A percentile compares a stretch with the other conserved stretches of the same genome.
These are phyloP conservation scores for Myxozyma neglecta DNA, from an alignment of 805 yeast genomes.

Conservation along the genomic window DNA sequence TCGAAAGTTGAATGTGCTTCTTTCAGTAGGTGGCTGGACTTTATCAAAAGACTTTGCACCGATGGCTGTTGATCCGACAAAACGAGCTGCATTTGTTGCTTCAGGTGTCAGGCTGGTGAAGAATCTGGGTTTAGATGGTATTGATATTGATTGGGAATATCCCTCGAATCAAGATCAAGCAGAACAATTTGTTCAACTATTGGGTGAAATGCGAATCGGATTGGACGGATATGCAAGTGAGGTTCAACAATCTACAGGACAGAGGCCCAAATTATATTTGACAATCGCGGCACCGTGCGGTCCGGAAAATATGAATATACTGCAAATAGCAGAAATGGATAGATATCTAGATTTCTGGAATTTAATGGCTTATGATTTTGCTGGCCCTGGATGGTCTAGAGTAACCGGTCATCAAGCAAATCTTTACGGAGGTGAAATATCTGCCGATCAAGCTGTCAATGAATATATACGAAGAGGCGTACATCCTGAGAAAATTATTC, in stretches of 20 bases:
- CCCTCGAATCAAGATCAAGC: constrained; percentile 57
- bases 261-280: constrained; percentile 45
- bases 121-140: constrained; percentile 70
- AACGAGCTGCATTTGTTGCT: constrained; percentile 50
- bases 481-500: constrained; percentile 52
- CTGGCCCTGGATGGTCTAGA: constrained; percentile 67
- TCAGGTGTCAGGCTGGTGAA: constrained; percentile 51
- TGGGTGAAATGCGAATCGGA: constrained; percentile 44
- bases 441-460: constrained; percentile 52
- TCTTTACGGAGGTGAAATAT: constrained; percentile 46
- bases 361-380: constrained; percentile 86
- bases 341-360: constrained; percentile 68
- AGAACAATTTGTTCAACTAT: constrained; percentile 45
- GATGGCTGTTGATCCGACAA: constrained; percentile 42
- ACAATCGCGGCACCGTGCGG: constrained; percentile 80
- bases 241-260: constrained; percentile 22
- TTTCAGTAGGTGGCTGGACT: constrained; percentile 87
- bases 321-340: constrained; percentile 58
- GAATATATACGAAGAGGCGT: constrained; percentile 49
- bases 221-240: constrained; percentile 45
- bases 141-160: constrained; percentile 95
- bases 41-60: constrained; percentile 48
- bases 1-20: constrained; percentile 52
- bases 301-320: constrained; percentile 38
- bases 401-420: constrained; percentile 70